These are phyloP conservation scores for Mortierella hygrophila DNA, from an alignment of 192 early-diverging fungal species.

Conservation along the genomic window DNA sequence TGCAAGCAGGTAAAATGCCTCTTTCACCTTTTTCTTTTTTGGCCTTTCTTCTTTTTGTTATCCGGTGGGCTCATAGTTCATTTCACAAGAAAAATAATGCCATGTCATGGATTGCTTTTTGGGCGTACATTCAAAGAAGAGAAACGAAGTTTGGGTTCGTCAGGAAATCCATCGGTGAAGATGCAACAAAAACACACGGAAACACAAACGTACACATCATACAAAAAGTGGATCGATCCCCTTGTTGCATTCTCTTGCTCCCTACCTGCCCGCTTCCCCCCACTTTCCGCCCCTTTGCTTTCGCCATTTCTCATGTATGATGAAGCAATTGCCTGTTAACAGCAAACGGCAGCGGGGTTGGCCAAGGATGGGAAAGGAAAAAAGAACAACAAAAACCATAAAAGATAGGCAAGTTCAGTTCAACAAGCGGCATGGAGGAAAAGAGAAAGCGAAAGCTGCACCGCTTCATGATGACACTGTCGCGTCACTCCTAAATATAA, in stretches of 20 bases:
- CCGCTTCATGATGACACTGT: neutral
- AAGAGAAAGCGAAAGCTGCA: neutral
- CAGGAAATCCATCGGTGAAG: neutral
- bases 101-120: neutral
- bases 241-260: neutral
- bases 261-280: neutral
- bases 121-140: constrained; percentile 1
- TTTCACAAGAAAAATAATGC: neutral
- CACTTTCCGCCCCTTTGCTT: neutral
- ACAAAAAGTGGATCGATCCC: neutral
- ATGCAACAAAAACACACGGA: neutral
- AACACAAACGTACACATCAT: neutral
- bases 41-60: neutral
- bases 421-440: neutral
- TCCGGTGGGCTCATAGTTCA: constrained; percentile 1
- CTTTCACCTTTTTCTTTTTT: neutral
- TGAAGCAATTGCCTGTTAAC: neutral
- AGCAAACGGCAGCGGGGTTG: neutral
- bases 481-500: constrained; percentile 5
- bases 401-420: neutral
- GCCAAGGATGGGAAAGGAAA: neutral
- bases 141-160: neutral
- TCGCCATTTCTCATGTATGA: neutral
- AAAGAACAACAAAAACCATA: neutral
- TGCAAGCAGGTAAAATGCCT: constrained; percentile 88